Conservation (phyloP, 2,329 filamentous ascomycete species). For the Claviceps purpurea region DNA sequence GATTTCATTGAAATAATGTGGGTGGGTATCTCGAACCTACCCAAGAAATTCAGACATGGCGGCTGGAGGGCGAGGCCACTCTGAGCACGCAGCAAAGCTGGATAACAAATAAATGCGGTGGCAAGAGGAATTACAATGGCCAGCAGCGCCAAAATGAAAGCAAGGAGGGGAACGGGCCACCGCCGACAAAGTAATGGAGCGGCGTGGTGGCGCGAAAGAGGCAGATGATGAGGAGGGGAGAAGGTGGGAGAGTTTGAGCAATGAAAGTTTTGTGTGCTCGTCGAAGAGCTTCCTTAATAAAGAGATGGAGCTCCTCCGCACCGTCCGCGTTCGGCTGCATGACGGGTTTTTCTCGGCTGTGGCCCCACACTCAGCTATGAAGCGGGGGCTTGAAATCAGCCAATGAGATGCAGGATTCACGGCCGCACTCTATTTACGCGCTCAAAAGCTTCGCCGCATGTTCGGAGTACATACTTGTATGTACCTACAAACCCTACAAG, state of each 20-base stretch:
- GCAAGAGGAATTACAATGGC: slow-evolving; percentile 11
- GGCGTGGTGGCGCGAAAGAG: slow-evolving; percentile 3
- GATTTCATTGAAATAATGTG: neutral
- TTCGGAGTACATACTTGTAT: no score
- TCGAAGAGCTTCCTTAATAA: slow-evolving; percentile 9
- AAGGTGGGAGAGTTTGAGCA: slow-evolving; percentile 10
- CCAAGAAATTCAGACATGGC: slow-evolving; percentile 49
- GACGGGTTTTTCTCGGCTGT: slow-evolving; percentile 10
- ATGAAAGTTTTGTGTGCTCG: slow-evolving; percentile 22
- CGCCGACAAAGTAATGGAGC: neutral
- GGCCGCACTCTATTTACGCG: no score
- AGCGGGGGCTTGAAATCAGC: no score
- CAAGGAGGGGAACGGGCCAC: neutral
- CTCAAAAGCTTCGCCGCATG: no score
- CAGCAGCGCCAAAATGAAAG: slow-evolving; percentile 8
- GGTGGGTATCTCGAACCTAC: slow-evolving; percentile 22
- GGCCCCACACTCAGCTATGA: neutral
- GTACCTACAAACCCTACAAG: no score
- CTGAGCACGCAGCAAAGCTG: slow-evolving; percentile 23
- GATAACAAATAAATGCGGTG: slow-evolving; percentile 12
- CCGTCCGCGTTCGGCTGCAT: slow-evolving; percentile 10
- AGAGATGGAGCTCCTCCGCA: slow-evolving; percentile 15
- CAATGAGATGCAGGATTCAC: no score
- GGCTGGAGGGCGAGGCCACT: slow-evolving; percentile 20
- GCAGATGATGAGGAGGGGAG: slow-evolving; percentile 2